Evolutionary conservation across 441 rosid genomes (phyloP), one percentile per base, ranked within the genome.

Genomic region (Dalechampia spathulata): DNA sequence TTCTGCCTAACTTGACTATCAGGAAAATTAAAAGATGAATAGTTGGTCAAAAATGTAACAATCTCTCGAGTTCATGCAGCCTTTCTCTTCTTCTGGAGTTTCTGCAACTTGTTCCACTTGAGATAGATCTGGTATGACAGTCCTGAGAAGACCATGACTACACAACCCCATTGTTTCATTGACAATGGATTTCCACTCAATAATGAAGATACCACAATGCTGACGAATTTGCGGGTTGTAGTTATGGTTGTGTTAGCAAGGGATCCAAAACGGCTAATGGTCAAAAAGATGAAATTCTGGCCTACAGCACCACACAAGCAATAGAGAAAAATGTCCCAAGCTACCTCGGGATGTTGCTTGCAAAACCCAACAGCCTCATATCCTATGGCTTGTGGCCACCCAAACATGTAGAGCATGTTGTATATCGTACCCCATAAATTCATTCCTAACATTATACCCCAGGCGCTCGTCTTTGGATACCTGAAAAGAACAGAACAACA

Each of bases 381-480:
- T 16, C 99, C 99, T 6, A 72, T 83, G 42, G 83, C 92, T 1
- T 75, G 63, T 2, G 94, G 90, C 70, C 77, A 85, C 30, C 87
- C 86, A 58, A 92, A 92, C 99, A 92, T 92, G 81, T 86, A 92
- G 32, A 89, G 48, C 64, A 85, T 30, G 73, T 85, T 92, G 86
- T 92, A 89, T 48, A 89, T 72, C 58, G 97, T 89, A 1, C 96
- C 94, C 97, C 99, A 89, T 59, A 89, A 61, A 61, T 89, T 92
- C 97, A 92, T 92, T 60, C 96, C 99, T 67, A 92, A 49, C 99
- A 92, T 92, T 66, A 92, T 86, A 55, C 83, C 90, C 99, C 97
- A 89, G 8, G 97, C 96, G 53, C 77, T 77, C 1, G 96, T 92
- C 76, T 83, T 83, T 12, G 87, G 92, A 61, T 83, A 89, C 79